Conservation (phyloP, 2,329 filamentous ascomycete genomes). For the Colletotrichum chlorophyti region DNA sequence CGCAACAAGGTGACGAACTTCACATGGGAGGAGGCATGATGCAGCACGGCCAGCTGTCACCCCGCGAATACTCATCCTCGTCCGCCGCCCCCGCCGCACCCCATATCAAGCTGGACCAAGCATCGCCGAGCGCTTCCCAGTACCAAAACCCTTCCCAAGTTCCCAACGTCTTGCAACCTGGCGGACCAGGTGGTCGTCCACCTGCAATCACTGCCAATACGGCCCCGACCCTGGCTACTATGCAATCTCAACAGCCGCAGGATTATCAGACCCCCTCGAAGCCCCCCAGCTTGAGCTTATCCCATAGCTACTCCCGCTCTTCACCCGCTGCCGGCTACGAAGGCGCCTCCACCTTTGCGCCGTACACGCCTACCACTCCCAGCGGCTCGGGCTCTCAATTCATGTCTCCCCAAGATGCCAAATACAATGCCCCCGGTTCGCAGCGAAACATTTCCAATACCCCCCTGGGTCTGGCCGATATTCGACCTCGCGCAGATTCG, state of each 20-base stretch:
- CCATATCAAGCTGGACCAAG: constrained; percentile 59
- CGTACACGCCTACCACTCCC: constrained; percentile 71
- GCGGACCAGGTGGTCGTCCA: constrained; percentile 42
- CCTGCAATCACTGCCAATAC: constrained; percentile 49
- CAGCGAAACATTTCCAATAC: constrained; percentile 78
- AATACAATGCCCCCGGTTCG: constrained; percentile 63
- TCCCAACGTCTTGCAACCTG: constrained; percentile 66
- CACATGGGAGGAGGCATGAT: constrained; percentile 58
- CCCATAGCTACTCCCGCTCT: constrained; percentile 83
- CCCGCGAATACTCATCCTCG: constrained; percentile 51
- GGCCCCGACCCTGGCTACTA: constrained; percentile 53
- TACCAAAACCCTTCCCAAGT: constrained; percentile 52
- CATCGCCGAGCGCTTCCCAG: constrained; percentile 45
- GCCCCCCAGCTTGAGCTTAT: constrained; percentile 67
- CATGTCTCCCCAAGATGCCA: constrained; percentile 42
- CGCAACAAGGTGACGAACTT: constrained; percentile 59
- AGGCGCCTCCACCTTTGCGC: constrained; percentile 52
- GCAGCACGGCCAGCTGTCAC: constrained; percentile 51
- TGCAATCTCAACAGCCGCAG: constrained; percentile 50
- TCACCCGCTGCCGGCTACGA: constrained; percentile 74
- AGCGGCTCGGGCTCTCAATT: constrained; percentile 45
- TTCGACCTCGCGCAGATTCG: constrained; percentile 85
- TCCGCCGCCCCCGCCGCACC: constrained; percentile 43
- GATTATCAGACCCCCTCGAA: constrained; percentile 71
- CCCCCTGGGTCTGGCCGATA: constrained; percentile 89